A percentile compares a stretch with the other conserved stretches of the same genome.
phyloP scores from a whole-genome alignment of 1,139 yeast species.

The Hansenula lynferdii region DNA sequence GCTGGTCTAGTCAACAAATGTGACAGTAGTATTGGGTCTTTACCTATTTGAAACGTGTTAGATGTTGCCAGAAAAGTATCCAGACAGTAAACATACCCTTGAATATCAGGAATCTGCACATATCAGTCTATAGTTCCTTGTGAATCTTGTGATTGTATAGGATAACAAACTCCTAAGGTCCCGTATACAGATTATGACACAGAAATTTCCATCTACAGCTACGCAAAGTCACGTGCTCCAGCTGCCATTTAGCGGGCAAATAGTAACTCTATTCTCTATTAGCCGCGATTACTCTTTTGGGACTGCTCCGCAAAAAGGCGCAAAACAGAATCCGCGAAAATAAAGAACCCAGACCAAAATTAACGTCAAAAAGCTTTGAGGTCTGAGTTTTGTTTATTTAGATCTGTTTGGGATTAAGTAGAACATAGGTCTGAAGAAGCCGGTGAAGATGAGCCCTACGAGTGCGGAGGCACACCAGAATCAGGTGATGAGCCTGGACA shows the following conservation, averaged over 20 bases:
- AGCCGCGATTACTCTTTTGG: too few relatives aligned
- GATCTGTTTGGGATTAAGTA: too few relatives aligned
- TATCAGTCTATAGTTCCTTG: conserved; percentile 15
- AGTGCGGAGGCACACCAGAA: neutral
- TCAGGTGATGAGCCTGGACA: neutral
- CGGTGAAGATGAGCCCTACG: neutral
- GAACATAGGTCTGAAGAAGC: neutral
- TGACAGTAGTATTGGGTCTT: conserved; percentile 79
- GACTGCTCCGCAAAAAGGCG: too few relatives aligned
- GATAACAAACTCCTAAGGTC: too few relatives aligned
- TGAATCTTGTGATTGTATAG: neutral
- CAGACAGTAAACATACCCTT: conserved; percentile 29
- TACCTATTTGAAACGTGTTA: conserved; percentile 30
- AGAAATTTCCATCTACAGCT: neutral
- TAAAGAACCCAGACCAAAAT: too few relatives aligned
- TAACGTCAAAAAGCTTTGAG: too few relatives aligned
- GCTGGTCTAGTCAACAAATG: conserved; percentile 92
- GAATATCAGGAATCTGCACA: conserved; percentile 58
- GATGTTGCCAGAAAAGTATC: neutral
- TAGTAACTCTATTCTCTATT: too few relatives aligned
- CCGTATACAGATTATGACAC: neutral
- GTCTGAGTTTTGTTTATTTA: too few relatives aligned
- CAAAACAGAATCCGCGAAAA: too few relatives aligned
- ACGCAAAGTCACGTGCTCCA: neutral
- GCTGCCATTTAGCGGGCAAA: too few relatives aligned